Conservation (phyloP, 352 stramenopile genomes). For the Phytophthora fragariae region DNA sequence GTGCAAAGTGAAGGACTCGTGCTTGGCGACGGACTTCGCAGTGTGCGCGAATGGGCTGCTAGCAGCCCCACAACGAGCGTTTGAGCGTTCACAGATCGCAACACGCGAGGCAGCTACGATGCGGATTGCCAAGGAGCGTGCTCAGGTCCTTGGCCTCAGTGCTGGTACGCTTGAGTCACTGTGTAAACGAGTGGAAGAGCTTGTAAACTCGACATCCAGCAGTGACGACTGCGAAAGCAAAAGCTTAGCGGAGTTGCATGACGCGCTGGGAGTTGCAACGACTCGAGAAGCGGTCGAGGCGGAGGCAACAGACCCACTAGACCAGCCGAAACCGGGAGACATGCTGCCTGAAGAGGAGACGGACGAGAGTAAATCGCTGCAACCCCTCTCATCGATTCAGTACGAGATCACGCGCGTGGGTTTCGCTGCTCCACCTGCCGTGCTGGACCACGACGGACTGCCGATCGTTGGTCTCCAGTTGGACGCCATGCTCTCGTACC, state of each 20-base stretch:
- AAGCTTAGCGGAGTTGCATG: conserved; percentile 6
- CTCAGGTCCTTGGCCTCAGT: conserved; percentile 29
- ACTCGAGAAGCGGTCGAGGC: conserved; percentile 30
- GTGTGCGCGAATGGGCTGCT: conserved; percentile 48
- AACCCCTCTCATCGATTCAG: conserved; percentile 33
- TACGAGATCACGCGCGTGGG: conserved; percentile 51
- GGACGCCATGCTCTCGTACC: conserved; percentile 70
- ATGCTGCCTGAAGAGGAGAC: conserved; percentile 38
- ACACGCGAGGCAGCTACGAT: conserved; percentile 23
- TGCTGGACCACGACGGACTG: conserved; percentile 51
- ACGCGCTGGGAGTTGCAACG: conserved; percentile 31
- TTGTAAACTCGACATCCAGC: conserved; percentile 4
- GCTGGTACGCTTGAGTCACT: conserved; percentile 8
- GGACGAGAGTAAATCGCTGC: conserved; percentile 21
- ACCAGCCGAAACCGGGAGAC: conserved; percentile 12
- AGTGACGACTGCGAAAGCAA: not conserved
- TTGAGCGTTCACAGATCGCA: conserved; percentile 27
- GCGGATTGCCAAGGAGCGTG: conserved; percentile 31
- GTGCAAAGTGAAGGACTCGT: conserved; percentile 58
- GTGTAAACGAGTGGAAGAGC: conserved; percentile 15
- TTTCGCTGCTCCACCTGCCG: conserved; percentile 36
- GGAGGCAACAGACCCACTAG: conserved; percentile 9
- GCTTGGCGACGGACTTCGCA: conserved; percentile 58
- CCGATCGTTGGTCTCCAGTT: conserved; percentile 46
- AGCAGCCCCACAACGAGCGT: conserved; percentile 6